Conservation (phyloP, 768 basidiomycete species). For the Paxillus involutus region DNA sequence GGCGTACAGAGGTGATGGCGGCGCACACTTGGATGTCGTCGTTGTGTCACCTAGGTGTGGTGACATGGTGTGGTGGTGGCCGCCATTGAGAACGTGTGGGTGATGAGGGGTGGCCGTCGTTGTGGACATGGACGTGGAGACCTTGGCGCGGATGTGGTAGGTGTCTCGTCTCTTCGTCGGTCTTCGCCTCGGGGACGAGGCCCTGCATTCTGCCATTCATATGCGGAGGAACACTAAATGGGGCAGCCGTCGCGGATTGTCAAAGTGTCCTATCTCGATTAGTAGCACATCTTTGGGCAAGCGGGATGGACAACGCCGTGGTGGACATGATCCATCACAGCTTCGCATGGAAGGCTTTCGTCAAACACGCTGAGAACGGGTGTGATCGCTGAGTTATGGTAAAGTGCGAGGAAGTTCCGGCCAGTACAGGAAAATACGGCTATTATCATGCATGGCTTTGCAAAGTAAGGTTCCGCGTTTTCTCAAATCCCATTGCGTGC, state of each 20-base stretch:
- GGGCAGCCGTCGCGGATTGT: background rate
- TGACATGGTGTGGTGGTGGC: too few species aligned
- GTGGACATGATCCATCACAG: background rate
- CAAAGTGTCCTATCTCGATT: background rate
- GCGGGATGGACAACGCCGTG: slow-evolving; percentile 1
- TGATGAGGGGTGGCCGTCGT: too few species aligned
- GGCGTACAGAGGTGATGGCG: too few species aligned
- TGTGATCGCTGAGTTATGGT: background rate
- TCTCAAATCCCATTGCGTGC: background rate
- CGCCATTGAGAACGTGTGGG: too few species aligned
- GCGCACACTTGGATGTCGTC: too few species aligned
- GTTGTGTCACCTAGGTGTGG: too few species aligned
- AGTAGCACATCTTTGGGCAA: background rate
- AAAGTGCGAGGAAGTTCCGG: background rate
- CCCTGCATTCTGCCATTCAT: slow-evolving; percentile 2
- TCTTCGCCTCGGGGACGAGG: too few species aligned
- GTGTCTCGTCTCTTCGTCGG: too few species aligned
- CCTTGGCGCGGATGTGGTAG: too few species aligned
- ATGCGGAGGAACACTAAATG: slow-evolving; percentile 6
- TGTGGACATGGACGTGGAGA: too few species aligned
- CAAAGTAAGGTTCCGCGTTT: background rate
- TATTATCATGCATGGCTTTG: background rate
- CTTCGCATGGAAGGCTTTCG: too few species aligned
- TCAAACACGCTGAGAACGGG: slow-evolving; percentile 6
- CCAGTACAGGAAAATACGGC: background rate